phyloP scores from a whole-genome alignment of 169 alveolate species.

The Cryptosporidium felis region DNA sequence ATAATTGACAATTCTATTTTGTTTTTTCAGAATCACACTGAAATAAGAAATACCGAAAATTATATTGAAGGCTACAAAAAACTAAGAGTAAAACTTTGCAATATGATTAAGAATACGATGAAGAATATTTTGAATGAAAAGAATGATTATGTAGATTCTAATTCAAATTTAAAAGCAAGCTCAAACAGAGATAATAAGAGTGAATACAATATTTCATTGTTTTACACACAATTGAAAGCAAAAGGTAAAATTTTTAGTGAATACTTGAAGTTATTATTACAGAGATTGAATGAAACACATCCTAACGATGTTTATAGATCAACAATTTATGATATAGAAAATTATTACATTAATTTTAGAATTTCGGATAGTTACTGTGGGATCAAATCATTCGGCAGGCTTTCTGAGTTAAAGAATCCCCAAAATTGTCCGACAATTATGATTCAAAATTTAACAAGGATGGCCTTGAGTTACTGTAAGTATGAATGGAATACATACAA shows the following conservation, averaged over 20 bases:
- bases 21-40: constrained; percentile 30
- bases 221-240: constrained; percentile 31
- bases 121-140: constrained; percentile 21
- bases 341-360: constrained; percentile 25
- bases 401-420: neutral
- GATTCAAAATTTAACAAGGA: constrained; percentile 29
- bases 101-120: neutral
- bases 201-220: constrained; percentile 27
- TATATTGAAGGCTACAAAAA: constrained; percentile 42
- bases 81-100: constrained; percentile 29
- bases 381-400: constrained; percentile 2
- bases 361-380: constrained; percentile 32
- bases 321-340: constrained; percentile 25
- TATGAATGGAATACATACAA: constrained; percentile 49
- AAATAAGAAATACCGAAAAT: constrained; percentile 1
- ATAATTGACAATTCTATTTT: constrained; percentile 35
- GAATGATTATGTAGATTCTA: neutral
- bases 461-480: constrained; percentile 41
- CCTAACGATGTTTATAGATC: constrained; percentile 48
- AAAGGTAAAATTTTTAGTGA: constrained; percentile 24
- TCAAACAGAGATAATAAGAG: neutral
- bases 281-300: constrained; percentile 21
- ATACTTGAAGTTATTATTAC: constrained; percentile 6
- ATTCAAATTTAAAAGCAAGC: neutral
- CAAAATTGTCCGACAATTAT: neutral